phyloP scores from a whole-genome alignment of 352 stramenopile genomes.

The Phytophthora sansomeana region DNA sequence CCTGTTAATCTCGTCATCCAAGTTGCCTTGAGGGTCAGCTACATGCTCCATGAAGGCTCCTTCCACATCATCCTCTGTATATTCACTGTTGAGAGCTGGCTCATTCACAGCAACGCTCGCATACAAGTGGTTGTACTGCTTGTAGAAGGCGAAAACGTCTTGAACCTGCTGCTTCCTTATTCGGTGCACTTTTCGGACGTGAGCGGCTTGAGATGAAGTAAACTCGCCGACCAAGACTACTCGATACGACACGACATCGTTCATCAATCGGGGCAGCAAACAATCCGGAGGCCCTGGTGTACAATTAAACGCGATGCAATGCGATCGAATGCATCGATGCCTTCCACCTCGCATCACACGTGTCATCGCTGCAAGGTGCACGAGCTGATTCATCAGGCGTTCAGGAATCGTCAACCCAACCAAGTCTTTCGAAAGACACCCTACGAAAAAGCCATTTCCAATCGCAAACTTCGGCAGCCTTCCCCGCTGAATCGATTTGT shows the following conservation, averaged over 20 bases:
- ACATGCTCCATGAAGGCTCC: slow-evolving; percentile 1
- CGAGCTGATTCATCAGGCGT: slow-evolving; percentile 12
- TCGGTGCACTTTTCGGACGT: slow-evolving; percentile 9
- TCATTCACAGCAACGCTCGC: neutral
- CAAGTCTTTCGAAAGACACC: neutral
- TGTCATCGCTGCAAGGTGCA: slow-evolving; percentile 2
- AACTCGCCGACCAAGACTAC: slow-evolving; percentile 10
- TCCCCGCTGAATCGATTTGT: neutral
- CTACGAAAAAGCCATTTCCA: slow-evolving; percentile 11
- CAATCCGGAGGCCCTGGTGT: neutral
- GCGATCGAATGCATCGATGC: slow-evolving; percentile 10
- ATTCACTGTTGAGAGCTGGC: neutral
- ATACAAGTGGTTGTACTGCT: slow-evolving; percentile 9
- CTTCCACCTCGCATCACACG: slow-evolving; percentile 12
- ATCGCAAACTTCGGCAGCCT: slow-evolving; percentile 14
- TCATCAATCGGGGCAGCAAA: slow-evolving; percentile 5
- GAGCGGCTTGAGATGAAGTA: neutral
- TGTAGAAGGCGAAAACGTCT: slow-evolving; percentile 10
- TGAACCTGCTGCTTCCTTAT: slow-evolving; percentile 2
- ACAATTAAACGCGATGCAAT: slow-evolving; percentile 16
- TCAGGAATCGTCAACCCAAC: slow-evolving; percentile 10
- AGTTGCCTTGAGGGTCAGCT: neutral
- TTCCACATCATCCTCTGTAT: slow-evolving; percentile 4
- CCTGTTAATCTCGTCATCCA: slow-evolving; percentile 1
- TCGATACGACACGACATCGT: slow-evolving; percentile 7